Base-by-base conservation (phyloP, 768 basidiomycete genomes). In the Dacryopinax spathularia region DNA sequence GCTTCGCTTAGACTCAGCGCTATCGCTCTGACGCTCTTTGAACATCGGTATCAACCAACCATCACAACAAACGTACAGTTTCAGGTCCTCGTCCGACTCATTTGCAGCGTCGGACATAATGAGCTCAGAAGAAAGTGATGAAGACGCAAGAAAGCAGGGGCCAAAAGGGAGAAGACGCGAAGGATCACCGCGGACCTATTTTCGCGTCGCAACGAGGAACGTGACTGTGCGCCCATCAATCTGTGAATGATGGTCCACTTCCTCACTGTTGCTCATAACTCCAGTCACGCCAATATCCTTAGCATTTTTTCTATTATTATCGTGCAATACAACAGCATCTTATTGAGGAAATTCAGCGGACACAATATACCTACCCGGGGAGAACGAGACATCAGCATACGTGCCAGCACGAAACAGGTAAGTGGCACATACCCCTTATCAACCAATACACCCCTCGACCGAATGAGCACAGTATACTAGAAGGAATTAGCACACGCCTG, bases 381-480 rank as follows among this genome's bases (percentile, higher is more conserved):
- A 6, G 25, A 56, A 29, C 25, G 7, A 10, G 18, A 27, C 9
- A 56, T 5, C 25, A 37, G 36, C 36, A 37, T 29, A 56, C 10
- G 31, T 29, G 48, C 13, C 9, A 13, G 9, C 9, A 9, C 13
- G 15, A 56, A 29, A 56, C 31, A 27, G 29, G 12, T n/a, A 56
- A 56, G 6, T 27, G 31, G 10, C 5, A 56, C 48, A 56, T 27
- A 56, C 48, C 48, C 48, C 25, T 31, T 56, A 20, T 56, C 48
- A 56, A 56, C 48, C 48, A 56, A 20, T 27, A 56, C 15, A 20
- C 48, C 48, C 18, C 48, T 56, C 9, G 48, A 25, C 9, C 48
- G 48, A 56, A 66, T 34, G 18, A 66, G 12, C 15, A 66, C 61
- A 12, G 65, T 66, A n/a, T 66, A 66, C 65, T 66, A 36, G 15